phyloP scores from a whole-genome alignment of 176 grass and related monocot species.

The Lolium rigidum region DNA sequence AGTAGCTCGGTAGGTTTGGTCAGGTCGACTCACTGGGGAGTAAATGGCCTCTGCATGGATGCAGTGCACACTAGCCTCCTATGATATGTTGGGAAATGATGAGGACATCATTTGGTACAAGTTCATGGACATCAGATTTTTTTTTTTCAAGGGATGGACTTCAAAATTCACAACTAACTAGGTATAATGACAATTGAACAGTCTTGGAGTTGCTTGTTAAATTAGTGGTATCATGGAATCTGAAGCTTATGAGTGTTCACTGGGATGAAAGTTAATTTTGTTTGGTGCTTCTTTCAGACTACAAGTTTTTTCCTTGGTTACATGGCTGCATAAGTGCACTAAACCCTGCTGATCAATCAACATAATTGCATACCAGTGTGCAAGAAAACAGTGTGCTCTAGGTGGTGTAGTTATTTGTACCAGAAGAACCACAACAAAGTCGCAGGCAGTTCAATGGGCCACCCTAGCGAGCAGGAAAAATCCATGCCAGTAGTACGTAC shows the following conservation, averaged over 20 bases:
- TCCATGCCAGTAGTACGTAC: neutral
- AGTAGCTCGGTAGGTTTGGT: slow-evolving; percentile 17
- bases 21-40: neutral
- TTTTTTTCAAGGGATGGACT: too few species aligned
- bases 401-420: neutral
- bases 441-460: neutral
- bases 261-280: neutral
- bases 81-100: neutral
- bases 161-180: too few species aligned
- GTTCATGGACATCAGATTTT: too few species aligned
- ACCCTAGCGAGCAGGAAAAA: neutral
- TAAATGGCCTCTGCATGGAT: slow-evolving; percentile 29
- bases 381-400: neutral
- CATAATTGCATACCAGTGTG: too few species aligned
- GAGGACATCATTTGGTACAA: too few species aligned
- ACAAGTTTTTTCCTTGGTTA: neutral
- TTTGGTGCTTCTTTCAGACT: neutral
- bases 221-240: too few species aligned
- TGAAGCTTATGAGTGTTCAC: neutral
- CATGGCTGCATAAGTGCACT: too few species aligned
- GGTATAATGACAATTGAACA: too few species aligned
- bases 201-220: too few species aligned
- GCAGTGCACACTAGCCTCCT: neutral
- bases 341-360: too few species aligned
- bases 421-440: neutral